Percentiles rank a stretch among this genome's conserved stretches.
phyloP scores from a whole-genome alignment of 306 rosid genomes.

The Cicer arietinum region DNA sequence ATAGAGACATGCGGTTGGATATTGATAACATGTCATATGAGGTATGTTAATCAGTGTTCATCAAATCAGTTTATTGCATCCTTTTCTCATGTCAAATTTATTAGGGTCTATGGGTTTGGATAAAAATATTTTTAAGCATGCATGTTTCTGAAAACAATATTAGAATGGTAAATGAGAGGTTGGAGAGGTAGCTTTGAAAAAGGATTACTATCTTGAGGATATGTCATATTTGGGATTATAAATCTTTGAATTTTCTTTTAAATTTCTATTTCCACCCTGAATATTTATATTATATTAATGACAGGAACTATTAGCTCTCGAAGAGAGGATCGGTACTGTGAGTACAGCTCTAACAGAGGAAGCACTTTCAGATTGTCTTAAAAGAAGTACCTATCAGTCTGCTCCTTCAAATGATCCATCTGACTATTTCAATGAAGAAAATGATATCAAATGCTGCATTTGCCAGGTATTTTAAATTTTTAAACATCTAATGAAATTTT shows the following conservation, averaged over 20 bases:
- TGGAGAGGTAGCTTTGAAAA: constrained; percentile 30
- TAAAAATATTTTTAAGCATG: background rate
- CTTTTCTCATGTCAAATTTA: constrained; percentile 12
- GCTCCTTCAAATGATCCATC: constrained; percentile 47
- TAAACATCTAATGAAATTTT: background rate
- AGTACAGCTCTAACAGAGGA: constrained; percentile 84
- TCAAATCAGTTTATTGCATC: constrained; percentile 31
- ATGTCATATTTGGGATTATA: background rate
- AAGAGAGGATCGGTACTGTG: constrained; percentile 90
- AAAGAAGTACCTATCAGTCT: constrained; percentile 60
- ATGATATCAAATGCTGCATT: constrained; percentile 76
- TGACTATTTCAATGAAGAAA: constrained; percentile 42
- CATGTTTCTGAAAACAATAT: constrained; percentile 9
- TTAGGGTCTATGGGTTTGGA: constrained; percentile 17
- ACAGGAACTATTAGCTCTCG: constrained; percentile 90
- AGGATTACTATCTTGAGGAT: constrained; percentile 26
- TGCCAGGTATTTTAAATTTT: constrained; percentile 71
- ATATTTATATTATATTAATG: constrained; percentile 13
- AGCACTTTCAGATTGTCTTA: constrained; percentile 65
- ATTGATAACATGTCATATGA: constrained; percentile 94
- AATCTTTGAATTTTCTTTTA: background rate
- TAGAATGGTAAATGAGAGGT: background rate
- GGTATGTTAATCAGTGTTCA: constrained; percentile 55
- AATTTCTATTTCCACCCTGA: constrained; percentile 10
- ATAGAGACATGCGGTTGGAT: constrained; percentile 91